Conservation (phyloP, 164 flowering plant genomes). For the Platanus orientalis region DNA sequence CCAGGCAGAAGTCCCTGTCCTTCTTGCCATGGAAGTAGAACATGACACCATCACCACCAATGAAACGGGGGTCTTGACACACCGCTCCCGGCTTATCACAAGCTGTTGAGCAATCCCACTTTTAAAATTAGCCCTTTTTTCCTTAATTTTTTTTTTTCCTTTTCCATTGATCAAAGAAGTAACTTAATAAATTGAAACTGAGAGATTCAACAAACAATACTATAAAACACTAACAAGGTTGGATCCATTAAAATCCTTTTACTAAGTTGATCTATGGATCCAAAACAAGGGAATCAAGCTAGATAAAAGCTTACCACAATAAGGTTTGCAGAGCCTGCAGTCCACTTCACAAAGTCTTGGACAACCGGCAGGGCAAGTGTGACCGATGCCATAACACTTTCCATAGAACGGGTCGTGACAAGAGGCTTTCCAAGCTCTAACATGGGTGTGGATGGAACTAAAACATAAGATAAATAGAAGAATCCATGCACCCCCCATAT, state of each 20-base stretch:
- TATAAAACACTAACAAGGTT: too few species aligned
- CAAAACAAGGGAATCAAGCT: too few species aligned
- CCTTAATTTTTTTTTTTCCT: too few species aligned
- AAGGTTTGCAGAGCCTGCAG: constrained; percentile 23
- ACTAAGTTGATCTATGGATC: too few species aligned
- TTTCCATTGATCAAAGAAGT: too few species aligned
- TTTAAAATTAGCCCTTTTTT: too few species aligned
- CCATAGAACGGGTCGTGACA: constrained; percentile 16
- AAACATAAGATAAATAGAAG: constrained; percentile 14
- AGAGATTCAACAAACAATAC: too few species aligned
- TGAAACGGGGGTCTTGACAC: constrained; percentile 29
- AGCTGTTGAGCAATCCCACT: too few species aligned
- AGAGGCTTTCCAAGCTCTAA: constrained; percentile 13
- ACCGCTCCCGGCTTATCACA: constrained; percentile 25
- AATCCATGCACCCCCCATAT: too few species aligned
- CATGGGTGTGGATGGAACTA: constrained; percentile 7
- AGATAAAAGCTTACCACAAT: constrained; percentile 17
- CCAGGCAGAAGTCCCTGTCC: constrained; percentile 26
- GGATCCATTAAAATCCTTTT: too few species aligned
- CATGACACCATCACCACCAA: constrained; percentile 38
- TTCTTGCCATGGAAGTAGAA: constrained; percentile 33
- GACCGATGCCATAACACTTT: constrained; percentile 13
- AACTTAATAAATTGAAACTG: too few species aligned
- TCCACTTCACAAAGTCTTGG: constrained; percentile 24
- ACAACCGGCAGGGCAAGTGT: constrained; percentile 21